These are phyloP conservation scores for Starmerella geochares DNA, from an alignment of 805 yeast species.

Conservation along the genomic window DNA sequence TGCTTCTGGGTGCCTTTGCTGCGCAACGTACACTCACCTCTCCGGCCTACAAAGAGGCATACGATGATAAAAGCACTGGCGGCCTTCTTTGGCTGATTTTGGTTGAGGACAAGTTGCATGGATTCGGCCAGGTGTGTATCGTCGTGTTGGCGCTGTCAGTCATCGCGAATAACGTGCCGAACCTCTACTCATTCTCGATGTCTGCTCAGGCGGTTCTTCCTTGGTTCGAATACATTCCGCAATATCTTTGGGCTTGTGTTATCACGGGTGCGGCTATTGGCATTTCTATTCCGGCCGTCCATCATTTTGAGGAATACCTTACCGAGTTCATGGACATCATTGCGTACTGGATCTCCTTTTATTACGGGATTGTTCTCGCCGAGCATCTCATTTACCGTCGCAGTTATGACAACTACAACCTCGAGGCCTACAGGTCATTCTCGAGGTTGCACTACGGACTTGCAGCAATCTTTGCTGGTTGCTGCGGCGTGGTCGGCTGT, in stretches of 20 bases:
- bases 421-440: conserved; percentile 50
- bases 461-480: conserved; percentile 70
- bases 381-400: conserved; percentile 75
- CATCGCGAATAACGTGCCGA: conserved; percentile 84
- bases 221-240: conserved; percentile 62
- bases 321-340: conserved; percentile 81
- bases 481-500: conserved; percentile 77
- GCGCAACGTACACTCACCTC: conserved; percentile 51
- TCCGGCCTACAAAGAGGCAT: too few relatives aligned
- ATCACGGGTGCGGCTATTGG: conserved; percentile 74
- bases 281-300: conserved; percentile 80
- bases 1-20: conserved; percentile 80
- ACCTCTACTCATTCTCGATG: conserved; percentile 82
- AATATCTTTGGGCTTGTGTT: conserved; percentile 68
- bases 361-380: conserved; percentile 60
- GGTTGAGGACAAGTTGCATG: conserved; percentile 70
- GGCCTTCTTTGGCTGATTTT: conserved; percentile 73
- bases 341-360: conserved; percentile 83
- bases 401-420: conserved; percentile 52
- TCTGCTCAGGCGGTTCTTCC: conserved; percentile 81
- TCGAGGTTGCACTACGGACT: conserved; percentile 58
- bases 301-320: conserved; percentile 62
- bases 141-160: conserved; percentile 78
- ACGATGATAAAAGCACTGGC: conserved; percentile 51
- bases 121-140: conserved; percentile 82